Evolutionary conservation across 106 monocot genomes (phyloP).

Genomic region (Acorus gramineus): DNA sequence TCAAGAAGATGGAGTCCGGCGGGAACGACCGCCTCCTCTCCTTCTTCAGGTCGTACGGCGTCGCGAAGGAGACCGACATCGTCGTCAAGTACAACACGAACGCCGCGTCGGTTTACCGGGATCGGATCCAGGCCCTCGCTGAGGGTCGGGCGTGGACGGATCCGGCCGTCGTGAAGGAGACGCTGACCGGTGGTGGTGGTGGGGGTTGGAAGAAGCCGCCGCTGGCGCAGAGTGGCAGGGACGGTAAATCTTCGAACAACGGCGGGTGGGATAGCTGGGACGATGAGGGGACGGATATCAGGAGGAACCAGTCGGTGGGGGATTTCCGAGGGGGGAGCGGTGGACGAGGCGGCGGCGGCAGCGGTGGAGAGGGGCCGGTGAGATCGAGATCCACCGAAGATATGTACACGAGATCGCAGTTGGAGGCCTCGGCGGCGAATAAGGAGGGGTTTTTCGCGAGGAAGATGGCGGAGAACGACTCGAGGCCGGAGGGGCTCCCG

Average conservation of each 20-base stretch:
- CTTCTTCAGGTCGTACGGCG: conserved; percentile 16
- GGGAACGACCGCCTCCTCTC: conserved; percentile 2
- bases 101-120: conserved; percentile 13
- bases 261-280: conserved; percentile 25
- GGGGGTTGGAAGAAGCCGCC: conserved; percentile 5
- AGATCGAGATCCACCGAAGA: conserved; percentile 32
- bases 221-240: conserved; percentile 3
- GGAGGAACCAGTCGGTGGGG: conserved; percentile 30
- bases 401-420: conserved; percentile 20
- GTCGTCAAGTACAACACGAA: conserved; percentile 18
- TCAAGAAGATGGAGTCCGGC: too few relatives aligned
- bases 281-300: conserved; percentile 16
- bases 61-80: conserved; percentile 17
- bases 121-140: conserved; percentile 17
- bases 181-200: neutral
- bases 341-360: neutral
- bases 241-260: neutral
- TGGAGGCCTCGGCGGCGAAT: conserved; percentile 19
- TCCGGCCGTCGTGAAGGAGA: conserved; percentile 9
- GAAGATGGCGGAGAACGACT: conserved; percentile 30
- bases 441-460: conserved; percentile 32
- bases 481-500: conserved; percentile 24
- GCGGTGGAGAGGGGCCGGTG: neutral
- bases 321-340: conserved; percentile 14
- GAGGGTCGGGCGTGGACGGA: conserved; percentile 9